Base-by-base conservation (phyloP, 83 land plant species). In the Diphasiastrum complanatum region DNA sequence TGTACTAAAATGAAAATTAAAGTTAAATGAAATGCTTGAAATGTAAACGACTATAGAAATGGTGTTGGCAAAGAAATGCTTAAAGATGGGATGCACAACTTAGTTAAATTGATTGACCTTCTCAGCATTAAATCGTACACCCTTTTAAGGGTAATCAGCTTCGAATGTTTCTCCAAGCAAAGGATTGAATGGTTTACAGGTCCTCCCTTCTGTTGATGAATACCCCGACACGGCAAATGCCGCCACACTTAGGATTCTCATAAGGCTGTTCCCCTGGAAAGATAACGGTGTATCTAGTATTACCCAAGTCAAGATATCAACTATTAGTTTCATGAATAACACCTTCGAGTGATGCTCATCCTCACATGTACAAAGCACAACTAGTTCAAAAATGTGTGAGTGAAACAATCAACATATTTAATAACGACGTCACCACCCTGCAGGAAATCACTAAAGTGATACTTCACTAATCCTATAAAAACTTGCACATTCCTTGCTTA, bases 111-210 rank as follows among this genome's bases (percentile, higher is more conserved):
- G 0, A 12, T 16, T 27, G n/a, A 55, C 59, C 59, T 55, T 55
- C 34, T 55, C 59, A 6, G 59, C 26, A 27, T 27, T 14, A 30
- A 55, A 55, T 11, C 27, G 20, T 8, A 55, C 18, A 27, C 59
- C 59, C 35, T 55, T 55, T 11, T 55, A 31, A 27, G 59, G 59
- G 35, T 55, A 55, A 35, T 55, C 59, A 11, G 59, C 59, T 55
- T 55, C 59, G 31, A 10, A 55, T 27, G 59, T 55, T 19, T 55
- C 59, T 32, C 59, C 59, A 10, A 55, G 34, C 19, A 55, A 55
- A 55, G 59, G 59, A 55, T 55, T 55, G 35, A 55, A 55, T 11
- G 59, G 59, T 27, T 55, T 55, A 19, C 59, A 32, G 34, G 11
- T 27, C 31, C 59, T 31, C n/a, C 59, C 59, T 11, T 55, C 59